Evolutionary conservation across 2,329 filamentous ascomycete species (phyloP), one percentile per base, ranked within the genome.

Genomic region (Aureobasidium mangrovei): DNA sequence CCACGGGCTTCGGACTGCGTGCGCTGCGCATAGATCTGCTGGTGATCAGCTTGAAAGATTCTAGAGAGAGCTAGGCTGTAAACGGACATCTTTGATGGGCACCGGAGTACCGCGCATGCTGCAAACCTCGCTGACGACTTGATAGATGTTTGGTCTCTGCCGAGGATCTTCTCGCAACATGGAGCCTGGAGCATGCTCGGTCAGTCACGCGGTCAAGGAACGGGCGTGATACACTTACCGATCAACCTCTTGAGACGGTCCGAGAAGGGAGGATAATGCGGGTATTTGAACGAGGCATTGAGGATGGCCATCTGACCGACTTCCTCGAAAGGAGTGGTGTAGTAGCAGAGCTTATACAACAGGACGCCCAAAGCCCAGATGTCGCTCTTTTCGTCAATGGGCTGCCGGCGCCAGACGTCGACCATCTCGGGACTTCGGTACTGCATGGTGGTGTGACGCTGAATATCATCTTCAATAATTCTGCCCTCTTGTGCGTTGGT

Each of bases 361-460:
- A 98, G 74, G 40, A 98, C 93, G 4, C 93, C 93, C 58, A 98
- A 73, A 1, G 93, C 93, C 93, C 91, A 98, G 31, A 98, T 96
- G 69, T 98, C 93, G 46, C 91, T 94, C 74, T 98, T 98, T 73
- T 98, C 93, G 66, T 98, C 89, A 66, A 98, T 95, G 0, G 93
- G 90, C 63, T 91, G 88, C 70, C 94, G 95, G 59, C 91, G 80
- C 72, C 96, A 98, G 27, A 98, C 93, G 65, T 98, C 93, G 57
- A 98, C 85, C 93, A 98, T 98, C 72, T 98, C 93, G 4, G 93
- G 93, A 67, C 91, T 97, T 61, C 93, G 81, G 69, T 98, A 98
- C 69, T 98, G 93, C 71, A 98, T 79, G 0, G 93, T 98, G 0
- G 93, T 98, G 68, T 98, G 91, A 64, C 88, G 88, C 71, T 97